phyloP scores from a whole-genome alignment of 2,329 filamentous ascomycete species.

The Neonectria coccinea region DNA sequence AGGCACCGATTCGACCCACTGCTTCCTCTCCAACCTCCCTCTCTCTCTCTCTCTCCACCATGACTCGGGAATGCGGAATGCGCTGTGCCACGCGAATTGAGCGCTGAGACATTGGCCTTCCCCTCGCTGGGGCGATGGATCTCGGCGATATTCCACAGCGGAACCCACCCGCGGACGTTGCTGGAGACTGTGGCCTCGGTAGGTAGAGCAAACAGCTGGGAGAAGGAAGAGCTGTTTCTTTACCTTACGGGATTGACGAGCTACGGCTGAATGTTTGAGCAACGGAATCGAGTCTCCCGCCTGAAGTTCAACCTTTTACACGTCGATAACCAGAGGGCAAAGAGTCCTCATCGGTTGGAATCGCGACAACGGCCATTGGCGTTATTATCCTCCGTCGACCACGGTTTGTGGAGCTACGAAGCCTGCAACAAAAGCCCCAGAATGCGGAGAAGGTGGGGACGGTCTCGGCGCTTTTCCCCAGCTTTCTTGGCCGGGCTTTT shows the following conservation, averaged over 20 bases:
- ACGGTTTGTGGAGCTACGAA: background rate
- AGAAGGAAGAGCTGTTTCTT: background rate
- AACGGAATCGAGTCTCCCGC: too few relatives aligned
- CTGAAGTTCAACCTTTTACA: too few relatives aligned
- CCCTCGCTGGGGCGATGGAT: background rate
- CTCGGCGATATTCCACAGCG: background rate
- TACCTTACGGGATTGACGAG: background rate
- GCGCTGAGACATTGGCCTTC: background rate
- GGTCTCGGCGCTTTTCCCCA: background rate
- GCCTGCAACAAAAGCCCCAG: background rate
- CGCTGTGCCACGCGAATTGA: background rate
- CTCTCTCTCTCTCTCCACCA: background rate
- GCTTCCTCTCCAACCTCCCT: background rate
- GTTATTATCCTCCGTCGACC: background rate
- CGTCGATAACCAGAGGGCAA: too few relatives aligned
- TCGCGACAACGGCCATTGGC: background rate
- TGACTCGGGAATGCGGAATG: background rate
- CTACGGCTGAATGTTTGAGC: background rate
- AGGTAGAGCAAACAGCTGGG: background rate
- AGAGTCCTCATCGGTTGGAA: background rate
- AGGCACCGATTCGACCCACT: background rate
- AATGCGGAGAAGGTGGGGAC: constrained; percentile 1
- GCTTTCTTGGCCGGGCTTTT: background rate
- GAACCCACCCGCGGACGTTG: background rate
- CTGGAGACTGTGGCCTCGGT: background rate